Evolutionary conservation across 768 basidiomycete species (phyloP), one percentile per base, ranked within the genome.

Genomic region (Crepidotus variabilis): DNA sequence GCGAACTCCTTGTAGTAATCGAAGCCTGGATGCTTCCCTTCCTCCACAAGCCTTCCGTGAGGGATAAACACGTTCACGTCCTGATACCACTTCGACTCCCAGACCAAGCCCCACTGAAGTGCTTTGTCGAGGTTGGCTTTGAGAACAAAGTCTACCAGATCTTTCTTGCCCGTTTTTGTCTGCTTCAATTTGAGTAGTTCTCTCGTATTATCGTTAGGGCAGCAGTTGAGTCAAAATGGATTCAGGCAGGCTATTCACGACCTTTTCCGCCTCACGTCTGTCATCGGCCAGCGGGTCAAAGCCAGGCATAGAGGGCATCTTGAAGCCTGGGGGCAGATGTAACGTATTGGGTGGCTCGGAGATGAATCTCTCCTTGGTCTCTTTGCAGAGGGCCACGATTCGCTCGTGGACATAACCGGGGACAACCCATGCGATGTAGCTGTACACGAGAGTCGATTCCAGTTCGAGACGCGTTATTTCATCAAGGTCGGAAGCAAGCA

Each of bases 31-130:
- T 69, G 67, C 39, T 43, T 43, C 39, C 39, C 39, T 43, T 14
- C 20, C 60, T 59, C 46, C 56, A 61, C 57, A 16, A 71, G 47
- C 20, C 65, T 62, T 16, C 55, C 46, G 16, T 67, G 67, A 8
- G 69, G 68, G 8, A 71, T 48, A 49, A 62, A 64, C 1, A 54
- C 61, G 20, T 62, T 64, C 24, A 64, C 56, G 1, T 6, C 22
- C 56, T 59, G 47, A 55, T 66, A 70, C 65, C 65, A 68, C n/a
- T 32, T 57, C 34, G 60, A 52, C 54, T 70, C 68, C 18, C 52
- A 52, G 8, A 22, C 32, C 24, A 65, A 49, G 1, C 55, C 51
- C 47, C 54, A 57, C 34, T 51, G 34, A 32, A 32, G 2, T 13
- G 62, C 59, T 22, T 60, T 58, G 22, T 60, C 58, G 2, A 64